These are phyloP conservation scores for Oryza meyeriana DNA, from an alignment of 176 grass and related monocot species.

Conservation along the genomic window DNA sequence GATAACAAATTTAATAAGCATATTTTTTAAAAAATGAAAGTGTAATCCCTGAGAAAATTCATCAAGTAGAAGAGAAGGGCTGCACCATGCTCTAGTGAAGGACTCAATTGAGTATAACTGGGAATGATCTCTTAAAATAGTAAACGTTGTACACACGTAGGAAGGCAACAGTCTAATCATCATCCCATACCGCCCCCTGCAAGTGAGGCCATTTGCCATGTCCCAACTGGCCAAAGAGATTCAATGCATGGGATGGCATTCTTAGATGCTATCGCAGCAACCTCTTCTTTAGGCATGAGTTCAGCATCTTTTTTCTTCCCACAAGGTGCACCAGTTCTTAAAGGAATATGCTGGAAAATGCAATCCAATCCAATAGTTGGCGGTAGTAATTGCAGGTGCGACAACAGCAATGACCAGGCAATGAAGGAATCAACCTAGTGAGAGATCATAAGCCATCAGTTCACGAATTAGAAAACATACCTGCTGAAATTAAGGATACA, in stretches of 20 bases:
- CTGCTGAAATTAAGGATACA: slow-evolving; percentile 23
- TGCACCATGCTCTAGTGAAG: slow-evolving; percentile 92
- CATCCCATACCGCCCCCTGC: slow-evolving; percentile 87
- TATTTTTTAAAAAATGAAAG: background rate
- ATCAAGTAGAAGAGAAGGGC: slow-evolving; percentile 76
- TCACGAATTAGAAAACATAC: slow-evolving; percentile 14
- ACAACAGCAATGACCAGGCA: slow-evolving; percentile 73
- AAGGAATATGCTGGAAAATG: slow-evolving; percentile 92
- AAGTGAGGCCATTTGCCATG: slow-evolving; percentile 67
- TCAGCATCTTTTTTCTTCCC: slow-evolving; percentile 81
- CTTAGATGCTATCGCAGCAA: slow-evolving; percentile 75
- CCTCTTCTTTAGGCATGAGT: slow-evolving; percentile 60
- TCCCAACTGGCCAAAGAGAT: slow-evolving; percentile 74
- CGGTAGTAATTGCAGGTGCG: slow-evolving; percentile 56
- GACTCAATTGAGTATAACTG: slow-evolving; percentile 55
- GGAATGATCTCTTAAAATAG: slow-evolving; percentile 65
- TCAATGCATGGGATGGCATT: slow-evolving; percentile 57
- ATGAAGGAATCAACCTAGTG: slow-evolving; percentile 74
- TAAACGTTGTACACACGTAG: slow-evolving; percentile 86
- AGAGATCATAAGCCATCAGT: slow-evolving; percentile 31
- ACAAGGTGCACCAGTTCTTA: slow-evolving; percentile 39
- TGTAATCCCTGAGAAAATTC: slow-evolving; percentile 78
- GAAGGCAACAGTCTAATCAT: slow-evolving; percentile 89
- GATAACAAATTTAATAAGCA: too few relatives aligned
- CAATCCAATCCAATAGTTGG: slow-evolving; percentile 77